Evolutionary conservation across 2,329 filamentous ascomycete genomes (phyloP), one percentile per base, ranked within the genome.

Genomic region (Curvularia eragrostidis): DNA sequence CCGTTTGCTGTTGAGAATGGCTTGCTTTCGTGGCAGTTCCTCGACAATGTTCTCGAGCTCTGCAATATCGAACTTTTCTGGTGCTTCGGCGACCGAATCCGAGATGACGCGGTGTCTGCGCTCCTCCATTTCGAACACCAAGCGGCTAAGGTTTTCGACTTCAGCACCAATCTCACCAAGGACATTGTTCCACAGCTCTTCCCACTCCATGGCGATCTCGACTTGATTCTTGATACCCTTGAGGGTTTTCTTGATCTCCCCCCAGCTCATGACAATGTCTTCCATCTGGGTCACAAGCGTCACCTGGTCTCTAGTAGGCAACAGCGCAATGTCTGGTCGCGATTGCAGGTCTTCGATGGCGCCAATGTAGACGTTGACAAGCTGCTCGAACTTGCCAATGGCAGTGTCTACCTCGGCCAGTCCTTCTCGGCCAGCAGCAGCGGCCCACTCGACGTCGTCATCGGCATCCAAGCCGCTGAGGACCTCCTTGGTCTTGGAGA

Each of bases 41-140:
- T 98, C 94, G 3, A 96, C 90, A 55, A 98, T 97, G 0, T 91
- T 97, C 71, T 96, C 91, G 26, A 98, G 82, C 68, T 97, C 93
- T 57, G 90, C 91, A 64, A 97, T 90, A 73, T 98, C 94, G 48
- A 89, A 80, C 36, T 82, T 82, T 55, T 82, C 81, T 7, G 85
- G 84, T 41, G 89, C 87, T 18, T 87, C 87, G n/a, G 86, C 86
- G 69, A 89, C 83, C 0, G 74, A 76, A 32, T 76, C 74, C 19
- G 72, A 72, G 62, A 91, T 83, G 44, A 89, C 90, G 75, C 89
- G 89, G 76, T 98, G 94, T 47, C 95, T 85, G 64, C 93, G 90
- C 79, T 98, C 95, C 76, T 99, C 95, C 93, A 98, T 97, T 77
- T 98, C 93, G 70, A 98, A 98, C 28, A 98, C 91, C 47, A 97